Evolutionary conservation across 2,329 filamentous ascomycete genomes (phyloP), one percentile per base, ranked within the genome.

Genomic region (Ophiostoma sp.): DNA sequence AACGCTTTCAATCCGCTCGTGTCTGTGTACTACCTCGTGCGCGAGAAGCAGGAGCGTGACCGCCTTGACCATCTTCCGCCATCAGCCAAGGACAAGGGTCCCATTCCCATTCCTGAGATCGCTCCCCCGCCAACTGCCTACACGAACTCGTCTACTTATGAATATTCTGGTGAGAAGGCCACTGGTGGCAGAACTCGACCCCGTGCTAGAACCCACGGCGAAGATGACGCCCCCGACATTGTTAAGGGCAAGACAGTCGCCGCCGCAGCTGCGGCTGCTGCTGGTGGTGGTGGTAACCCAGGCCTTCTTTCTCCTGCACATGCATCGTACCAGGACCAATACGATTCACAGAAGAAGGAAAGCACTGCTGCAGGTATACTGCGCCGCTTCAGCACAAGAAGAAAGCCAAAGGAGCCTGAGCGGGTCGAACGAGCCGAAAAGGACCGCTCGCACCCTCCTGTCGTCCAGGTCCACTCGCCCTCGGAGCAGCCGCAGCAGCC

Each of bases 11-110:
- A 91, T 75, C 95, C 95, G 8, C 83, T 98, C 17, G 84, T 98
- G 8, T 98, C 95, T 1, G 90, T 99, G 17, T 99, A 99, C 79
- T 96, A 96, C 76, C 86, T 99, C 3, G 95, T 97, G n/a, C 90
- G 88, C 74, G 95, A 99, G 81, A 98, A 98, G 81, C 88, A 93
- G 73, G 92, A 96, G 67, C 88, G 92, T 48, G 94, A 98, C 76
- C 82, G 82, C 69, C 73, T 76, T 36, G 80, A 83, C 48, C 71
- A 81, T 33, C 83, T 62, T 81, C 87, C 76, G 11, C 72, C 75
- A 3, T 74, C 79, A 1, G 76, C 76, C 1, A 81, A 80, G 73
- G 81, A 83, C 36, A 80, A 83, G 68, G 80, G 81, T 33, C 80
- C 81, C 20, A 17, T 67, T 10, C 76, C 80, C 0, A 82, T 95